Evolutionary conservation across 805 yeast species (phyloP), one percentile per base, ranked within the genome.

Genomic region (Saccharomycopsis oosterbeekiorum): DNA sequence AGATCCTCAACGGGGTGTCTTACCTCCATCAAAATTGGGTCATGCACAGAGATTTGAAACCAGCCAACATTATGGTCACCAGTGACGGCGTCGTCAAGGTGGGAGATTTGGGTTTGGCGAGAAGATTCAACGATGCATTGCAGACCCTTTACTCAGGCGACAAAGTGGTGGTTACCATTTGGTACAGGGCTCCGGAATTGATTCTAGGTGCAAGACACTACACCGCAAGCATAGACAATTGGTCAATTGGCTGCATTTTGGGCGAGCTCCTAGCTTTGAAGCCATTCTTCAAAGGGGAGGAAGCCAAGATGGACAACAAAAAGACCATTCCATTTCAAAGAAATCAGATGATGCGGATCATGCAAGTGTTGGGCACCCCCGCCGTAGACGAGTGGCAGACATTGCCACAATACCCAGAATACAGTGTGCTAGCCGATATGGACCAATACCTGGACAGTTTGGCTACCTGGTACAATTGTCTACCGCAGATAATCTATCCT

Each of bases 251-350:
- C 0, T 92, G 97, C 71, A 92, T 92, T 3, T 76, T 93, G 66
- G 98, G 97, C 0, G 99, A 94, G 70, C 75, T 94, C 58, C 76
- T 94, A 14, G 89, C 96, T 1, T 74, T 94, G 39, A 76, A 97
- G 67, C 99, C 99, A 0, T 85, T 94, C 10, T 94, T 94, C 75
- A 94, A 94, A 71, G 99, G 99, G 59, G 99, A 94, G 73, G 99
- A 94, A 70, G 94, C 96, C 14, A 93, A 93, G 68, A 88, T 93
- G 81, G 98, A 92, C 71, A 88, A 88, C 66, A 93, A 91, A 69
- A 92, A 93, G 69, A 86, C 84, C 60, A 92, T 93, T 4, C 97
- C 98, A 1, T 94, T 94, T 73, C 99, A 94, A 72, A 84, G 87
- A 62, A 92, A 89, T 70, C 99, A 94, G 74, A 80, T 93, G 70